These are phyloP conservation scores for Dioscorea dumetorum DNA, from an alignment of 106 monocot genomes.

Conservation along the genomic window DNA sequence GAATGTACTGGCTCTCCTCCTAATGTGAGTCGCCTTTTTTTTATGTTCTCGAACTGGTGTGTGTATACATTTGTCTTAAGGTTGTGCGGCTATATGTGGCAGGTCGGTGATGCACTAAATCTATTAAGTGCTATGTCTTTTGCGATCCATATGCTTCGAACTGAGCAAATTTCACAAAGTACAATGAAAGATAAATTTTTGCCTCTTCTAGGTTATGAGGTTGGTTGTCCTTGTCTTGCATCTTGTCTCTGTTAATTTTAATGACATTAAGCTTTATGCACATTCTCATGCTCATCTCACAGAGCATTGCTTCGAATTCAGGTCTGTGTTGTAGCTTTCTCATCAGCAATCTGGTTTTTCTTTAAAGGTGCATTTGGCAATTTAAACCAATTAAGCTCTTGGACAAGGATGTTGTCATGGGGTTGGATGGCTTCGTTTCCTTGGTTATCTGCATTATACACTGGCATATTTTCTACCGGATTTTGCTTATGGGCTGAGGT, in stretches of 20 bases:
- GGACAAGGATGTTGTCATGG: conserved; percentile 27
- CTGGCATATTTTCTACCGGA: conserved; percentile 73
- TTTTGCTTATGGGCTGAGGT: conserved; percentile 89
- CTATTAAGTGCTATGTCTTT: too few species aligned
- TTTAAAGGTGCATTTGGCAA: conserved; percentile 26
- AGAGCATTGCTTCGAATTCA: conserved; percentile 15
- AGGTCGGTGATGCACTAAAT: too few species aligned
- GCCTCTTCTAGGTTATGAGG: too few species aligned
- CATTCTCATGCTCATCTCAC: too few species aligned
- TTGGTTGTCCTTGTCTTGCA: too few species aligned
- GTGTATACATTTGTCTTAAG: too few species aligned
- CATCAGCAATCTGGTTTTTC: conserved; percentile 58
- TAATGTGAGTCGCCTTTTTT: conserved; percentile 31
- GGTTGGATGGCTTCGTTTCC: conserved; percentile 60
- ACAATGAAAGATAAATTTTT: too few species aligned
- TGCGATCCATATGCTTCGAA: too few species aligned
- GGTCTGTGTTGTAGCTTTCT: conserved; percentile 57
- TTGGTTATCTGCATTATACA: conserved; percentile 89
- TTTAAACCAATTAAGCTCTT: conserved; percentile 10
- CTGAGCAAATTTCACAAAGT: too few species aligned
- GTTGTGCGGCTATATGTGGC: too few species aligned
- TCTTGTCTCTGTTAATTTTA: too few species aligned
- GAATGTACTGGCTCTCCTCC: conserved; percentile 75
- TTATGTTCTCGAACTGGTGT: neutral
- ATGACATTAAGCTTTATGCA: too few species aligned